Evolutionary conservation across 2,329 filamentous ascomycete genomes (phyloP), one percentile per base, ranked within the genome.

Genomic region (Aspergillus tamarii): DNA sequence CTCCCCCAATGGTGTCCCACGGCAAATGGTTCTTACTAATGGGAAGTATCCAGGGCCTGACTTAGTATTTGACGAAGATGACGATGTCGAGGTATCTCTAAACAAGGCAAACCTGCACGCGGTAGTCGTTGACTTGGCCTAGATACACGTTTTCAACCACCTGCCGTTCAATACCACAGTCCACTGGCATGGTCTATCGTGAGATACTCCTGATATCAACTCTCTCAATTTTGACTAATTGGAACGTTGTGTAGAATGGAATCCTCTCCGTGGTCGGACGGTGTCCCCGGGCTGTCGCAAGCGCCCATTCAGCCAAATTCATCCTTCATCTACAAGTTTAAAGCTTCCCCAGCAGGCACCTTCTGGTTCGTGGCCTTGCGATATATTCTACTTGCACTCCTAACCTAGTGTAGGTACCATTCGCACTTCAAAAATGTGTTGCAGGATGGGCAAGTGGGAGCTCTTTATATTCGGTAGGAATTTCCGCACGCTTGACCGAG

Each of bases 121-220:
- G 8, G n/a, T 26, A 16, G 30, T 19, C 11, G n/a, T 19, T 55
- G 32, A 55, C 52, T 55, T 28, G 26, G 16, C 30, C 30, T 55
- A 55, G 52, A 2, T 55, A 5, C 52, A 55, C 9, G 52, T 55
- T 12, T 26, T 55, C 52, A 55, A 55, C 26, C n/a, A 39, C 5
- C 8, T 55, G 32, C 52, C 30, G 11, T 39, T 55, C 9, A 55
- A 55, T 55, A 55, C 52, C 11, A 55, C 52, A 8, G 32, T 55
- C 19, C 52, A 55, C 32, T 55, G 52, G 52, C 52, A 55, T 39
- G 52, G 52, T 10, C 52, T 23, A 36, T 55, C 52, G 52, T 55
- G 32, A 55, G 52, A 55, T 55, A 23, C 21, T 6, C 0, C 30
- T 14, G 5, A 12, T 26, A 26, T 6, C n/a, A 14, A 11, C 23